These are phyloP conservation scores for Solanum rostratum DNA, from an alignment of 257 asterid genomes.

Conservation along the genomic window DNA sequence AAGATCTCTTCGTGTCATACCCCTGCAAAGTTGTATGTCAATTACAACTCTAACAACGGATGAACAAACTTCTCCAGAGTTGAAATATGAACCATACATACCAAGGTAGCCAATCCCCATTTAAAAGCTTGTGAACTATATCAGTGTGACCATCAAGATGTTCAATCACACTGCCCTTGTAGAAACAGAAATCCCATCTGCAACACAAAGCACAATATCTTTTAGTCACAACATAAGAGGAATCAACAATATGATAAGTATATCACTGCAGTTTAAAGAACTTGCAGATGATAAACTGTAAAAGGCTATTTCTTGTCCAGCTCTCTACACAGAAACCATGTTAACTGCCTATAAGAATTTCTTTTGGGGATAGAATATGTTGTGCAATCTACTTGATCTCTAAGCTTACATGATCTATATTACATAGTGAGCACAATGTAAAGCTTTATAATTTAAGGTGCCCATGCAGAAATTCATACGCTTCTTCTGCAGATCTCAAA, in stretches of 20 bases:
- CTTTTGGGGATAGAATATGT: not conserved
- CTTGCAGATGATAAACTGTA: not conserved
- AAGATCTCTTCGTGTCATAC: constrained; percentile 87
- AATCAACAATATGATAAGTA: not conserved
- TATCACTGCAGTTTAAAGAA: not conserved
- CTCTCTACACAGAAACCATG: not conserved
- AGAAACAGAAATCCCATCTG: constrained; percentile 97
- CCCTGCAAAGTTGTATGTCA: constrained; percentile 41
- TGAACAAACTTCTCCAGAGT: not conserved
- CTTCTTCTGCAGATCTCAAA: not conserved
- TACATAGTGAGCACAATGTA: not conserved
- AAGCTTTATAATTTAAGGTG: not conserved
- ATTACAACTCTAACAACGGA: not conserved
- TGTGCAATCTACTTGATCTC: not conserved
- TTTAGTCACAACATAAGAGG: not conserved
- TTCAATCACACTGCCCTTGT: constrained; percentile 81
- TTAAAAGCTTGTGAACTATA: constrained; percentile 77
- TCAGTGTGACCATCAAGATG: constrained; percentile 97
- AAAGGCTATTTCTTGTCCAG: not conserved
- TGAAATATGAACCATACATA: constrained; percentile 32
- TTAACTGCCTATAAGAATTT: not conserved
- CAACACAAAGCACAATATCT: constrained; percentile 11
- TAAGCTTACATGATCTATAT: not conserved
- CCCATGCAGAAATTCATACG: not conserved
- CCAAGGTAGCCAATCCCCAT: constrained; percentile 92